Evolutionary conservation across 108 stramenopile genomes (phyloP), one percentile per base, ranked within the genome.

Genomic region (Cyclotella atomus): DNA sequence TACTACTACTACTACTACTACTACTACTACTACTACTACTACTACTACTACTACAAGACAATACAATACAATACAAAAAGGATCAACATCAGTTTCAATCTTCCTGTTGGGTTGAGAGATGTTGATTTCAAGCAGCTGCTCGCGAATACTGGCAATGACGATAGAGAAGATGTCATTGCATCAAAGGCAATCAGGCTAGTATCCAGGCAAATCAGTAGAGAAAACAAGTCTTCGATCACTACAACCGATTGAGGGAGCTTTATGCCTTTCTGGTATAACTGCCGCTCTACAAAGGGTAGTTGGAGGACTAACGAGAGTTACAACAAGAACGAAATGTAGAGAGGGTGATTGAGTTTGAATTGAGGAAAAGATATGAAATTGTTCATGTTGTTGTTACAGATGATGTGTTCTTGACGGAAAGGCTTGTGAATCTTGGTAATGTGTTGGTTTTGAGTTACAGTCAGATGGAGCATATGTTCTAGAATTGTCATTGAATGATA

Each of bases 21-120:
- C n/a, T n/a, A n/a, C n/a, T n/a, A n/a, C n/a, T n/a, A n/a, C n/a
- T n/a, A n/a, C n/a, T n/a, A n/a, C n/a, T n/a, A n/a, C n/a, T n/a
- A n/a, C n/a, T n/a, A n/a, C n/a, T n/a, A n/a, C n/a, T n/a, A n/a
- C n/a, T n/a, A n/a, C n/a, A n/a, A n/a, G n/a, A n/a, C n/a, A n/a
- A n/a, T n/a, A n/a, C n/a, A n/a, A n/a, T n/a, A n/a, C n/a, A n/a
- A n/a, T n/a, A n/a, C n/a, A n/a, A n/a, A n/a, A n/a, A n/a, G n/a
- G n/a, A n/a, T n/a, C n/a, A n/a, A n/a, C n/a, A n/a, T n/a, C 61
- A 74, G 82, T 47, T 83, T 78, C 52, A 83, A 83, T 20, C 82
- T 83, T 23, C 82, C 82, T 0, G 44, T 83, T 15, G 73, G 74
- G 33, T 59, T 79, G 61, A 46, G 82, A 41, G 73, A 78, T 6